A percentile compares a stretch with the other conserved stretches of the same genome.
Conservation (phyloP, 2,329 filamentous ascomycete species). For the Apiospora pterosperma region DNA sequence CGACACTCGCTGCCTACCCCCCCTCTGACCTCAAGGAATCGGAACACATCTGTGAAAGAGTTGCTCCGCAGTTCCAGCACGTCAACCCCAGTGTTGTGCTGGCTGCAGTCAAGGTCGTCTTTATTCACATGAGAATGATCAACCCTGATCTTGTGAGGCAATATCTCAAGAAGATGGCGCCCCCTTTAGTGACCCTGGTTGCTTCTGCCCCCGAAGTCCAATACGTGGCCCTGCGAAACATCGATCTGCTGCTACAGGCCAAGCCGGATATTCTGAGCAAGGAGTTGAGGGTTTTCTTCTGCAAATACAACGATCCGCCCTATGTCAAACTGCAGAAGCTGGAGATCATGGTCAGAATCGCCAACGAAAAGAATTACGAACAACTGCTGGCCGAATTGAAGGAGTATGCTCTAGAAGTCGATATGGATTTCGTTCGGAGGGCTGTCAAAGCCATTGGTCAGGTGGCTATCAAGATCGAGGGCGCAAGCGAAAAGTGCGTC, state of each 20-base stretch:
- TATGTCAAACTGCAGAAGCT: conserved; percentile 98
- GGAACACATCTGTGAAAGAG: conserved; percentile 96
- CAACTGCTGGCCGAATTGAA: conserved; percentile 92
- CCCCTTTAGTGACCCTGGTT: conserved; percentile 90
- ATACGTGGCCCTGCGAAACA: conserved; percentile 94
- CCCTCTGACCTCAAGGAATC: conserved; percentile 89
- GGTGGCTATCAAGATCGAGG: conserved; percentile 97
- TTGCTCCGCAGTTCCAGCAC: conserved; percentile 95
- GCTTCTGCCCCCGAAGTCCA: conserved; percentile 96
- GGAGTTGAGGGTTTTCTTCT: conserved; percentile 97
- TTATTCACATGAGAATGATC: conserved; percentile 88
- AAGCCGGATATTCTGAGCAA: conserved; percentile 97
- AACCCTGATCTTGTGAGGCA: conserved; percentile 74
- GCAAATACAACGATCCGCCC: conserved; percentile 98
- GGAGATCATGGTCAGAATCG: conserved; percentile 99
- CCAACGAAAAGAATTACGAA: conserved; percentile 94
- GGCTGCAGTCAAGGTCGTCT: conserved; percentile 96
- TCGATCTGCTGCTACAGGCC: conserved; percentile 91
- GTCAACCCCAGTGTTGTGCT: conserved; percentile 96
- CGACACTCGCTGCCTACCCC: conserved; percentile 84
- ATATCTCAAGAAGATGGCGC: conserved; percentile 98
- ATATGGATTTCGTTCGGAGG: conserved; percentile 97
- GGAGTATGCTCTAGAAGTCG: conserved; percentile 95
- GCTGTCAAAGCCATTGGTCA: conserved; percentile 96
- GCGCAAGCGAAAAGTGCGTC: conserved; percentile 91